Percentiles rank a stretch among this genome's conserved stretches.
Evolutionary conservation across 1,284 basidiomycete genomes (phyloP).

Genomic region (Testicularia cyperi): DNA sequence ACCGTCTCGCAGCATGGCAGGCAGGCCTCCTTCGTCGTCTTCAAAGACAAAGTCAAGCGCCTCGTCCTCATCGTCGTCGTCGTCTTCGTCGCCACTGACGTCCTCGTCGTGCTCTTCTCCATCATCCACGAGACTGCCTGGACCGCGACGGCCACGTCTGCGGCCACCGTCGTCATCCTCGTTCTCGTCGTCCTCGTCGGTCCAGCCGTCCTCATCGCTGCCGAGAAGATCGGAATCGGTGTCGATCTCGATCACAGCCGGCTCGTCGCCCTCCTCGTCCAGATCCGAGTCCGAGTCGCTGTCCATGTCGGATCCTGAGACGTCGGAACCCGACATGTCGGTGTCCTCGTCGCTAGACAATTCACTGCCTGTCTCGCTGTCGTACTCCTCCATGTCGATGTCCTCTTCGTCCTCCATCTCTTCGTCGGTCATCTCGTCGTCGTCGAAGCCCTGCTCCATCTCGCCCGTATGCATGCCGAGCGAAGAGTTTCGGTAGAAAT

Average conservation of each 20-base stretch:
- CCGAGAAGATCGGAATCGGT: conserved; percentile 29
- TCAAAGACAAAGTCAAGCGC: conserved; percentile 60
- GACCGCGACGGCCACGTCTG: neutral
- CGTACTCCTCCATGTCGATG: conserved; percentile 77
- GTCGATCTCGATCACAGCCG: conserved; percentile 50
- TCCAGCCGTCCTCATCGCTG: conserved; percentile 60
- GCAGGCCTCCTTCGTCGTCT: conserved; percentile 26
- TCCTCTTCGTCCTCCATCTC: conserved; percentile 90
- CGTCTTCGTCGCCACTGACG: conserved; percentile 34
- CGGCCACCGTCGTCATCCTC: conserved; percentile 19
- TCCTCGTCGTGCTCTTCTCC: conserved; percentile 55
- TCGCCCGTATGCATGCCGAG: conserved; percentile 79
- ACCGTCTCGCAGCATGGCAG: conserved; percentile 21
- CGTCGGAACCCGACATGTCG: conserved; percentile 56
- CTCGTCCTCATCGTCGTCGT: conserved; percentile 64
- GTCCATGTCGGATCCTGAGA: conserved; percentile 38
- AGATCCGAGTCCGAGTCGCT: conserved; percentile 23
- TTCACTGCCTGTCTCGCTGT: conserved; percentile 44
- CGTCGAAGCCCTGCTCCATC: conserved; percentile 56
- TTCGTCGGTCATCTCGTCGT: conserved; percentile 82
- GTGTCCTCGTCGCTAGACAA: conserved; percentile 62
- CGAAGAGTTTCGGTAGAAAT: conserved; percentile 93
- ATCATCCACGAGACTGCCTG: conserved; percentile 56
- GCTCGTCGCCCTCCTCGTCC: conserved; percentile 27
- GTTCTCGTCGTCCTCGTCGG: conserved; percentile 44